These are phyloP conservation scores for Phaeodactylum tricornutum DNA, from an alignment of 108 stramenopile genomes.

Conservation along the genomic window DNA sequence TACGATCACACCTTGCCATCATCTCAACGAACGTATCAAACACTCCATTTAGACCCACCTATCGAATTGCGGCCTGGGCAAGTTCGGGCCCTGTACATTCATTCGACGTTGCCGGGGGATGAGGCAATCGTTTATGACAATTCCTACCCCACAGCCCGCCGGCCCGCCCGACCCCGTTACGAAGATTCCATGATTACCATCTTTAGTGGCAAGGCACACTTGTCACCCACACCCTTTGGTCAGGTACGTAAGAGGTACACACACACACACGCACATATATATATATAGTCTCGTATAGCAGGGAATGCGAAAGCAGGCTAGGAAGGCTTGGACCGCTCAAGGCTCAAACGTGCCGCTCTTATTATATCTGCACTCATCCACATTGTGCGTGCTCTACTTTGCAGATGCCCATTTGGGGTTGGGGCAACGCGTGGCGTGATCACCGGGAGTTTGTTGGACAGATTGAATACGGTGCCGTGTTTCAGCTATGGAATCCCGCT, in stretches of 20 bases:
- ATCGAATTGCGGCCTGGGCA: slow-evolving; percentile 61
- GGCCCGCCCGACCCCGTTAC: slow-evolving; percentile 25
- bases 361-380: background rate
- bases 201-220: slow-evolving; percentile 66
- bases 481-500: slow-evolving; percentile 72
- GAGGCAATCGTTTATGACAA: slow-evolving; percentile 84
- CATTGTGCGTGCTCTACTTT: background rate
- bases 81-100: slow-evolving; percentile 64
- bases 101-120: slow-evolving; percentile 62
- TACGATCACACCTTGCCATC: slow-evolving; percentile 60
- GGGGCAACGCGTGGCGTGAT: slow-evolving; percentile 83
- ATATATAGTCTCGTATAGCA: background rate
- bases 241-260: slow-evolving; percentile 44
- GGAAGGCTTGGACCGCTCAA: too few species aligned
- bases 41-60: slow-evolving; percentile 55
- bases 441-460: slow-evolving; percentile 74
- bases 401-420: slow-evolving; percentile 27
- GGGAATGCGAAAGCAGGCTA: background rate
- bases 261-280: background rate
- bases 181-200: slow-evolving; percentile 69
- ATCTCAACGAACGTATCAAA: slow-evolving; percentile 33
- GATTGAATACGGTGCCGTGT: slow-evolving; percentile 65
- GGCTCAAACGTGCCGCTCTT: too few species aligned
- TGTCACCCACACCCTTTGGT: slow-evolving; percentile 55
- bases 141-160: slow-evolving; percentile 14